These are phyloP conservation scores for Symbiotaphrina buchneri DNA, from an alignment of 495 filamentous ascomycete species.

Conservation along the genomic window DNA sequence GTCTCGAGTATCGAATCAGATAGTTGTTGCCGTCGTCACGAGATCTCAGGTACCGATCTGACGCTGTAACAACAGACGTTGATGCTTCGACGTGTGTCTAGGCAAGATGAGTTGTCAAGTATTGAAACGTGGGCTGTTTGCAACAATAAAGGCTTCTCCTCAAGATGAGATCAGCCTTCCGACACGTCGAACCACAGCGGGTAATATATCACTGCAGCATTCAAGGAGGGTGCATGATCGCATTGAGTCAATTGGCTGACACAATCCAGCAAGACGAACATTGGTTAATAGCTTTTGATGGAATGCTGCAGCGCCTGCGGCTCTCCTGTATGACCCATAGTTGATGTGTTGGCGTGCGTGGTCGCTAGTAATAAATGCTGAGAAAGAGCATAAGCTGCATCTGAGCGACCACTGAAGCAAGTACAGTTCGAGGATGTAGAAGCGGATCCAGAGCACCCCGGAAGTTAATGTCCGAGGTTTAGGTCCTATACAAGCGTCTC, in stretches of 20 bases:
- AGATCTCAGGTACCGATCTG: constrained; percentile 3
- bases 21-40: constrained; percentile 1
- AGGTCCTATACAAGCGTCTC: no score
- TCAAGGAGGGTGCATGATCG: constrained; percentile 1
- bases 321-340: constrained; percentile 7
- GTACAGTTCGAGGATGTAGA: no score
- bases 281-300: no score
- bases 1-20: neutral
- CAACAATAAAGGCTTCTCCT: no score
- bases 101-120: no score
- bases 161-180: constrained; percentile 2
- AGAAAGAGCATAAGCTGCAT: constrained; percentile 16
- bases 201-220: constrained; percentile 4
- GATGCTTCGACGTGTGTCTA: no score
- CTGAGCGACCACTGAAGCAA: no score
- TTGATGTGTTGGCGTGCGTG: constrained; percentile 87
- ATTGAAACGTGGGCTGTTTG: no score
- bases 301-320: constrained; percentile 10
- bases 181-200: constrained; percentile 3
- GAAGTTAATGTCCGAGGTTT: no score
- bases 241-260: constrained; percentile 2
- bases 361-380: constrained; percentile 53
- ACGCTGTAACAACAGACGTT: no score
- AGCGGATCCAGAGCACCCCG: no score
- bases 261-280: no score